Evolutionary conservation across 2,329 filamentous ascomycete species (phyloP), one percentile per base, ranked within the genome.

Genomic region (Stylonectria norvegica): DNA sequence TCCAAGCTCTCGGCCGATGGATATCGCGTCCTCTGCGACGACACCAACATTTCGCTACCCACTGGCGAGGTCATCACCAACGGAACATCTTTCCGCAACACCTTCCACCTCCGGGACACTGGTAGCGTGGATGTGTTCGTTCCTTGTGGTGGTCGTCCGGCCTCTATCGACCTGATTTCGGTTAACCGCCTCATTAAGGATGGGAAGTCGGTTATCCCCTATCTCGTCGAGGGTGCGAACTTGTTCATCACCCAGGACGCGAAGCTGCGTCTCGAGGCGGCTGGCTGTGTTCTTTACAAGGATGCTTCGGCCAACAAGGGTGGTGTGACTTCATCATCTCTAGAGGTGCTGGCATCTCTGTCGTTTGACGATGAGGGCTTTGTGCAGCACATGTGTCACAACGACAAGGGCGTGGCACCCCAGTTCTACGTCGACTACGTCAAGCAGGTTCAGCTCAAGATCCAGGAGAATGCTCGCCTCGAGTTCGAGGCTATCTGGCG

Each of bases 401-500:
- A 89, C 51, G 60, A 63, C 27, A 61, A 66, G 38, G 93, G 89
- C 36, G 79, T 83, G 36, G 81, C 83, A 2, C 93, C 93, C 0
- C 78, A 83, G 36, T 98, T 98, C 75, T 98, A 98, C 78, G 76
- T 90, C 61, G 79, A 81, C 30, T 98, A 98, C 58, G 93, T 98
- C 56, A 86, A 85, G 63, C 79, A 89, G 59, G 93, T 98, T 3
- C 93, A 98, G 68, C 78, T 80, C 49, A 89, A 85, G 60, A 97
- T 98, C 63, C 81, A 87, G 66, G 82, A 89, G 56, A 98, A 98
- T 55, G 93, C 93, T 3, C 75, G 81, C 12, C 81, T 98, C 23
- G 93, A 98, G 67, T 98, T 98, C 55, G 93, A 98, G 70, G 93
- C 93, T 30, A 94, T 98, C 69, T 98, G 93, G 93, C 82, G 88